These are phyloP conservation scores for Rubroshorea leprosula DNA, from an alignment of 345 rosid species.

Conservation along the genomic window DNA sequence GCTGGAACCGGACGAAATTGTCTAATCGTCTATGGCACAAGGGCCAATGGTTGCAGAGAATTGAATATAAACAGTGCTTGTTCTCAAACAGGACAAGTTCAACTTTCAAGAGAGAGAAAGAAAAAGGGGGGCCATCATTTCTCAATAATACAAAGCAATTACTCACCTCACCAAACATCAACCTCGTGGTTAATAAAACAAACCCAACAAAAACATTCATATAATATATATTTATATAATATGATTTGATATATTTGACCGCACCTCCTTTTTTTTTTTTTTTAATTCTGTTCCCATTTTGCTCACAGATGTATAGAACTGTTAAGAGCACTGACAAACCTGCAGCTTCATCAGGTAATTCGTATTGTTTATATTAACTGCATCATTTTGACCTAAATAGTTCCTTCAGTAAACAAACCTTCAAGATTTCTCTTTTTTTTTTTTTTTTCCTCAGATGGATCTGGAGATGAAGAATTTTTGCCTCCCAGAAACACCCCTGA, in stretches of 20 bases:
- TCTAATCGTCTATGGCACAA: too few species aligned
- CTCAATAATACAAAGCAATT: slow-evolving; percentile 56
- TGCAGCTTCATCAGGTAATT: slow-evolving; percentile 44
- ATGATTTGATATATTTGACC: slow-evolving; percentile 28
- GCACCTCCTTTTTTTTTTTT: too few species aligned
- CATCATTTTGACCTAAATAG: slow-evolving; percentile 1
- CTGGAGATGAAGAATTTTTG: slow-evolving; percentile 41
- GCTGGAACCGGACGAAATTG: too few species aligned
- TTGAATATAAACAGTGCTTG: slow-evolving; percentile 30
- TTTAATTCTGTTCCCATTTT: slow-evolving; percentile 18
- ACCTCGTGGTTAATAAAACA: slow-evolving; percentile 43
- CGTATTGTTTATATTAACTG: slow-evolving; percentile 1
- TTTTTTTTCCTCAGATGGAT: too few species aligned
- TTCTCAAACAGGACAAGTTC: slow-evolving; percentile 29
- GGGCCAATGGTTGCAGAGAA: slow-evolving; percentile 33
- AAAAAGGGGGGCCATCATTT: slow-evolving; percentile 45
- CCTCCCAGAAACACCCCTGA: slow-evolving; percentile 14
- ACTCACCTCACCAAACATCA: slow-evolving; percentile 53
- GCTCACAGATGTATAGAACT: slow-evolving; percentile 55
- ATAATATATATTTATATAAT: too few species aligned
- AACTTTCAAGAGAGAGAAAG: slow-evolving; percentile 22
- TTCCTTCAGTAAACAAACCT: too few species aligned
- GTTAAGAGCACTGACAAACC: slow-evolving; percentile 52
- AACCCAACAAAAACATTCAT: slow-evolving; percentile 21
- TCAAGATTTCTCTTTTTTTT: too few species aligned